A percentile compares a stretch with the other conserved stretches of the same genome.
Evolutionary conservation across 176 grass and related monocot species (phyloP).

Genomic region (Carex littledalei): DNA sequence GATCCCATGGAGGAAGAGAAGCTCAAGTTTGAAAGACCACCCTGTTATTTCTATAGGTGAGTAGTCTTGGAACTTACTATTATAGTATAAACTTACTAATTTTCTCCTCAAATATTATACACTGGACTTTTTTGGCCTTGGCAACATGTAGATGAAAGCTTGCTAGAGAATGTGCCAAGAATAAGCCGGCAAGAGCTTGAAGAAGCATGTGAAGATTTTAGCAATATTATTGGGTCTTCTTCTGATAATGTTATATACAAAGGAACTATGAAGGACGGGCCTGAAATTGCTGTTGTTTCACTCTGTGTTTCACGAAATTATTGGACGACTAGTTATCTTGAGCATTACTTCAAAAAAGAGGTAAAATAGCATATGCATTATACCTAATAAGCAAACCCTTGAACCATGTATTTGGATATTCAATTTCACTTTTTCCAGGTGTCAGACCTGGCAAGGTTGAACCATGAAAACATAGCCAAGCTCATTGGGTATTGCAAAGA

Average conservation of each 20-base stretch:
- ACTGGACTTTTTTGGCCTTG: neutral
- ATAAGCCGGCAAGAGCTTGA: constrained; percentile 63
- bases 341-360: constrained; percentile 84
- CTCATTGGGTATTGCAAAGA: constrained; percentile 87
- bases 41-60: constrained; percentile 63
- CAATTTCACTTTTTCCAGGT: constrained; percentile 47
- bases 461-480: constrained; percentile 62
- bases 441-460: constrained; percentile 48
- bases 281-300: constrained; percentile 85
- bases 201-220: constrained; percentile 92
- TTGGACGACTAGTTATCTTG: constrained; percentile 64
- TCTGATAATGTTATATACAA: constrained; percentile 74
- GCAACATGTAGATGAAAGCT: constrained; percentile 41
- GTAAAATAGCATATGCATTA: constrained; percentile 12
- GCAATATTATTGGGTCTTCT: constrained; percentile 94
- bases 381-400: neutral
- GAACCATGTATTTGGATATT: neutral
- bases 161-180: constrained; percentile 51
- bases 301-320: constrained; percentile 45
- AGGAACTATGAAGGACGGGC: constrained; percentile 72
- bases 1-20: constrained; percentile 44
- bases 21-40: constrained; percentile 54
- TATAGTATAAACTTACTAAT: neutral
- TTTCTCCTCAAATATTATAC: neutral
- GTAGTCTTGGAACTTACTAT: constrained; percentile 18